Evolutionary conservation across 2,329 filamentous ascomycete species (phyloP), one percentile per base, ranked within the genome.

Genomic region (Ophiosphaerella herpotricha): DNA sequence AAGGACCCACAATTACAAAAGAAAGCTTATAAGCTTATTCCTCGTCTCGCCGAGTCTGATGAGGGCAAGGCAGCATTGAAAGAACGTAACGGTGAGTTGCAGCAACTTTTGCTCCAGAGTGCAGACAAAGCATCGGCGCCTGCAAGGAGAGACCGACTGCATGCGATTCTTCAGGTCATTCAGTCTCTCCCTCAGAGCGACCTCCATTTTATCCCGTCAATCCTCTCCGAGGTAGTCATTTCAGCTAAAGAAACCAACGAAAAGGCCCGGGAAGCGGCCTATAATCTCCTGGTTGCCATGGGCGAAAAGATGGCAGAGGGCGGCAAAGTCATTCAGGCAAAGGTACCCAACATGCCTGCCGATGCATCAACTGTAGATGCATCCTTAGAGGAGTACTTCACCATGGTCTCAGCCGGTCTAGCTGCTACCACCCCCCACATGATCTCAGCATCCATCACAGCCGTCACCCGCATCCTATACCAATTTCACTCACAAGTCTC

Each of bases 211-310:
- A 93, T 99, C 54, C 92, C 94, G 1, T 85, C 90, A 1, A 85
- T 97, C 39, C 82, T 99, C 5, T 91, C 91, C 3, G 94, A 99
- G 75, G 91, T 97, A 31, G 92, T 99, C 44, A 91, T 99, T 55
- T 90, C 90, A 55, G 95, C 91, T 76, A 99, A 99, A 74, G 94
- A 99, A 77, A 91, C 94, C 67, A 99, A 99, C 68, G 94, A 99
- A 74, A 91, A 91, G 68, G 92, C 94, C 0, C 83, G 94, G 56
- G 91, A 90, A 45, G 86, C 88, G 2, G 93, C 94, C 0, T 99
- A 97, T 69, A 90, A 95, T 43, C 80, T 97, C 13, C 82, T 99
- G 11, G 89, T 99, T 18, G 81, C 89, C 38, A 92, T 97, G 83
- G 92, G 91, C 13, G 84, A 91, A 69, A 89, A 87, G 61, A 91